These are phyloP conservation scores for Venturiaceae sp. DNA, from an alignment of 2,329 filamentous ascomycete genomes.

Conservation along the genomic window DNA sequence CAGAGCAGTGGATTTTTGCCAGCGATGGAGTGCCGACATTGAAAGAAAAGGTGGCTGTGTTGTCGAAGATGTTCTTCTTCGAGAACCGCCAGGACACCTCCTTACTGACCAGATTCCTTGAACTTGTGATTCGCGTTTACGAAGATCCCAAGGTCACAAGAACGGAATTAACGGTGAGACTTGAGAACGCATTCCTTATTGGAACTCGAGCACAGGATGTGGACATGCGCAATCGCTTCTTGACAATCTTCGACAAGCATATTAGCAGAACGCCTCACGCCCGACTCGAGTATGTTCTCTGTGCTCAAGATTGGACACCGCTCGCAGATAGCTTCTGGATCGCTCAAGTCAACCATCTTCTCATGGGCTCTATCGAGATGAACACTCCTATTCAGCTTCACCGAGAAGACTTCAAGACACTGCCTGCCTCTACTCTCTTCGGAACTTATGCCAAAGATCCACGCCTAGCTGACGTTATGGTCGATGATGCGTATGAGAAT, in stretches of 20 bases:
- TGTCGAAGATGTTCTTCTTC: conserved; percentile 98
- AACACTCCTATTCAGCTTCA: conserved; percentile 71
- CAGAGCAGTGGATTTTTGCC: conserved; percentile 92
- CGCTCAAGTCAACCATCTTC: conserved; percentile 83
- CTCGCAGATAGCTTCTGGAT: conserved; percentile 95
- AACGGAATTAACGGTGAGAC: conserved; percentile 88
- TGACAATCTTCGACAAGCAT: conserved; percentile 91
- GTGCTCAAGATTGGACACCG: conserved; percentile 94
- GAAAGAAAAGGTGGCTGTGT: conserved; percentile 96
- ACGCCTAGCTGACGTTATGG: conserved; percentile 53
- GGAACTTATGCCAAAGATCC: conserved; percentile 63
- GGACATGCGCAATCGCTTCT: conserved; percentile 93
- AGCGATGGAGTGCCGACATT: conserved; percentile 93
- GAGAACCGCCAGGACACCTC: conserved; percentile 75
- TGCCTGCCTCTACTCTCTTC: conserved; percentile 65
- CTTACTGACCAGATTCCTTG: conserved; percentile 84
- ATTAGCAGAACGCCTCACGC: conserved; percentile 86
- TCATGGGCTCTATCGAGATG: conserved; percentile 85
- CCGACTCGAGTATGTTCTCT: conserved; percentile 79
- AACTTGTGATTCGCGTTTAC: conserved; percentile 95
- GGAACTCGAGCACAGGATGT: conserved; percentile 89
- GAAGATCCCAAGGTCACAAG: conserved; percentile 93
- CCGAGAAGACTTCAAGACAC: conserved; percentile 70
- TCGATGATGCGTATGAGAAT: conserved; percentile 72
- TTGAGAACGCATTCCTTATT: conserved; percentile 97